A percentile compares a stretch with the other conserved stretches of the same genome.
These are phyloP conservation scores for Neurospora sp. DNA, from an alignment of 495 filamentous ascomycete genomes.

Conservation along the genomic window DNA sequence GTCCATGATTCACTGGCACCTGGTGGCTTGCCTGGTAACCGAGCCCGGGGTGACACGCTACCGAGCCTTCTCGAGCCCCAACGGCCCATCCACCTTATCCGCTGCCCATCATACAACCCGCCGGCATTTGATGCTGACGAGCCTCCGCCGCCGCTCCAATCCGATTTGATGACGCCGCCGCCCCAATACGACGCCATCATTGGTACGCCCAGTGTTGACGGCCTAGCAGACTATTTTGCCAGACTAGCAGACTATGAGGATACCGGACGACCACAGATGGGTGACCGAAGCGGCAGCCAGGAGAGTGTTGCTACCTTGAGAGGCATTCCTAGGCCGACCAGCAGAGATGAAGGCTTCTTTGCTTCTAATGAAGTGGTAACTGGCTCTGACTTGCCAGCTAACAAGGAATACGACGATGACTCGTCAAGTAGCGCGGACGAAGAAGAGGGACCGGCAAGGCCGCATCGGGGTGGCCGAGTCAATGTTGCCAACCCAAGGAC, in stretches of 20 bases:
- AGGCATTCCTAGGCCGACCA: neutral
- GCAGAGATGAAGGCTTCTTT: neutral
- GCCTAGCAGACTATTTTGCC: constrained; percentile 85
- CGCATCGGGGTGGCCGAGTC: constrained; percentile 37
- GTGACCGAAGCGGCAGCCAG: neutral
- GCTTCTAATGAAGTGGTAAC: neutral
- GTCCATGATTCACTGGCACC: constrained; percentile 6
- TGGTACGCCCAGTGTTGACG: constrained; percentile 66
- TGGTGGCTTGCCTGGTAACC: constrained; percentile 1
- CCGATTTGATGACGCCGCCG: constrained; percentile 65
- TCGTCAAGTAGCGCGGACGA: constrained; percentile 30
- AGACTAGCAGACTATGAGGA: constrained; percentile 38
- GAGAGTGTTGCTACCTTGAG: neutral
- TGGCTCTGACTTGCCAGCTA: neutral
- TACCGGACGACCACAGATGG: constrained; percentile 13
- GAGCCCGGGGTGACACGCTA: constrained; percentile 1
- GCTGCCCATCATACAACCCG: constrained; percentile 82
- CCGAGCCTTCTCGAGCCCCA: constrained; percentile 9
- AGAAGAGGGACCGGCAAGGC: constrained; percentile 24
- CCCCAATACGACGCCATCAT: constrained; percentile 81
- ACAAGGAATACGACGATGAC: constrained; percentile 16
- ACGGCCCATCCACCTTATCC: constrained; percentile 80
- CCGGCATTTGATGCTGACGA: constrained; percentile 82
- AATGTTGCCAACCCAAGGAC: constrained; percentile 47
- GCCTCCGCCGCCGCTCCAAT: constrained; percentile 51